phyloP scores from a whole-genome alignment of 805 yeast species.

The Candida coquimbonensis region DNA sequence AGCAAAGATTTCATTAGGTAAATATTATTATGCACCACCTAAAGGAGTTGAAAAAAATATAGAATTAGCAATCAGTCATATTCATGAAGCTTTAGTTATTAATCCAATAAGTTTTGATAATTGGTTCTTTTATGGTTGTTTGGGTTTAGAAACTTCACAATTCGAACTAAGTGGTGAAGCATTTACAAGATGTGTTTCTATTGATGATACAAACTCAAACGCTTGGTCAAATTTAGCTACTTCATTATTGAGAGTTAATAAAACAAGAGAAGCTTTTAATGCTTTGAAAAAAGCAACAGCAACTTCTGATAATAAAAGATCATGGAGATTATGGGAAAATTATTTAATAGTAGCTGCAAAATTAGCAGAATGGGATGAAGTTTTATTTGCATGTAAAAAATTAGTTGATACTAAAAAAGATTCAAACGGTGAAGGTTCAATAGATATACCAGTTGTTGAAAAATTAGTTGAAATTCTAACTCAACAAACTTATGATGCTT shows the following conservation, averaged over 20 bases:
- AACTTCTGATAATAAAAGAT: conserved; percentile 57
- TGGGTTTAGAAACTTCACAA: conserved; percentile 68
- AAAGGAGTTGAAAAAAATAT: conserved; percentile 48
- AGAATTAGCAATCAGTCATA: conserved; percentile 50
- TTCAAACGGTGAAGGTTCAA: conserved; percentile 51
- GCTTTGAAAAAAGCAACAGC: conserved; percentile 79
- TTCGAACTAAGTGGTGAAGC: conserved; percentile 84
- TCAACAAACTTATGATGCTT: conserved; percentile 36
- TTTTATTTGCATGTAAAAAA: conserved; percentile 63
- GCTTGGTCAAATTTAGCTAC: conserved; percentile 93
- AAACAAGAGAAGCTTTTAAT: conserved; percentile 70
- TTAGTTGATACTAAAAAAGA: conserved; percentile 51
- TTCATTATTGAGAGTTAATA: conserved; percentile 57
- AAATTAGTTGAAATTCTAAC: conserved; percentile 61
- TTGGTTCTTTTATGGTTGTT: conserved; percentile 90
- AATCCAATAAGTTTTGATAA: conserved; percentile 73
- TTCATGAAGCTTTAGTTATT: conserved; percentile 65
- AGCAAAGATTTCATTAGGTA: conserved; percentile 80
- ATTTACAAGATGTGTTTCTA: conserved; percentile 80
- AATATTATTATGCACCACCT: conserved; percentile 64
- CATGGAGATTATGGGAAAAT: conserved; percentile 91
- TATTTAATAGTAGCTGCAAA: conserved; percentile 75
- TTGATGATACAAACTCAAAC: conserved; percentile 73
- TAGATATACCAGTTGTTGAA: conserved; percentile 73
- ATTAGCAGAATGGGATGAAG: conserved; percentile 85